Evolutionary conservation across 2,329 filamentous ascomycete species (phyloP).

Genomic region (Xylariaceae sp.): DNA sequence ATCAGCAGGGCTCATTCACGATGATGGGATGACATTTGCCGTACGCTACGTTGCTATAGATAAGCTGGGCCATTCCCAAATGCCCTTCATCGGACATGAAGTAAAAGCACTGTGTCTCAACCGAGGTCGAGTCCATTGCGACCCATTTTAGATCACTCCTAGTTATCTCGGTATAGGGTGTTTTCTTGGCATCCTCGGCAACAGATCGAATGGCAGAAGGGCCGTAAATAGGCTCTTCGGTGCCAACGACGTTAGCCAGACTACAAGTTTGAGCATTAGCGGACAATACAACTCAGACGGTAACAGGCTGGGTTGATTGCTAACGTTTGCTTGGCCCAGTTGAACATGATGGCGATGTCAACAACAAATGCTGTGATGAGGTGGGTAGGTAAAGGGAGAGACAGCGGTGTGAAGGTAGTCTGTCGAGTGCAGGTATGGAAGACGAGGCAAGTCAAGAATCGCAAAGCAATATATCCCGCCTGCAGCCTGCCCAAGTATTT

Average conservation of each 20-base stretch:
- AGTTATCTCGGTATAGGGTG: slow-evolving; percentile 75
- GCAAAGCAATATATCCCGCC: too few species aligned
- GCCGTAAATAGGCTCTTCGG: slow-evolving; percentile 94
- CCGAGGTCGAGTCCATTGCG: slow-evolving; percentile 76
- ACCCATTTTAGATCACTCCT: slow-evolving; percentile 81
- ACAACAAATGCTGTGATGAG: too few species aligned
- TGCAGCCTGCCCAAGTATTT: too few species aligned
- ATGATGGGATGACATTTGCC: slow-evolving; percentile 29
- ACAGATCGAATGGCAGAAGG: slow-evolving; percentile 84
- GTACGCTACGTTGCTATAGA: slow-evolving; percentile 97
- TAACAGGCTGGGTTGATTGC: slow-evolving; percentile 33
- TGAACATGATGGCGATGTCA: not conserved
- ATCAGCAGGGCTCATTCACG: slow-evolving; percentile 18
- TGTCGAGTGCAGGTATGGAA: too few species aligned
- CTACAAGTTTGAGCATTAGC: slow-evolving; percentile 38
- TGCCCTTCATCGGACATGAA: slow-evolving; percentile 75
- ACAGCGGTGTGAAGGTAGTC: too few species aligned
- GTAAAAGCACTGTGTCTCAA: slow-evolving; percentile 96
- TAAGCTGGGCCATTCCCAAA: slow-evolving; percentile 80
- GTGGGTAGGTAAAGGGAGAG: too few species aligned
- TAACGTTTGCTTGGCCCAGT: slow-evolving; percentile 88
- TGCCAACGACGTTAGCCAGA: slow-evolving; percentile 81
- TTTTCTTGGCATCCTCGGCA: slow-evolving; percentile 72
- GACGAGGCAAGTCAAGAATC: too few species aligned
- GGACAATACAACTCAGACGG: slow-evolving; percentile 17